A percentile compares a stretch with the other conserved stretches of the same genome.
Conservation (phyloP, 176 grass and related monocot genomes). For the Oryza meridionalis region DNA sequence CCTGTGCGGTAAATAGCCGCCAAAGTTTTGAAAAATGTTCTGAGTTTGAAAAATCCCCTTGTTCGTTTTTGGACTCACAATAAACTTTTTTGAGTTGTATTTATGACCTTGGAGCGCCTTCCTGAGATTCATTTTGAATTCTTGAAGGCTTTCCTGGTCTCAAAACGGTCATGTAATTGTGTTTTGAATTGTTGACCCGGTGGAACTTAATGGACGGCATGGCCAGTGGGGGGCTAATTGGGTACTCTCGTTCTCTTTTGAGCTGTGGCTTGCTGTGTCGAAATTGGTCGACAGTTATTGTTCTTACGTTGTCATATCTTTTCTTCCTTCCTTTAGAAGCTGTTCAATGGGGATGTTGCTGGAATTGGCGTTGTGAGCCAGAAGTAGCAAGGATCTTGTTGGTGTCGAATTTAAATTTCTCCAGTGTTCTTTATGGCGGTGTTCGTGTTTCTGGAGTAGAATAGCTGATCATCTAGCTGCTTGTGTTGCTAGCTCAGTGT, state of each 20-base stretch:
- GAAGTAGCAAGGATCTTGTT: too few relatives aligned
- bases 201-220: constrained; percentile 49
- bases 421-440: too few relatives aligned
- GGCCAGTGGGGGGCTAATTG: constrained; percentile 29
- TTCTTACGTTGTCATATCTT: neutral
- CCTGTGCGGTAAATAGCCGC: constrained; percentile 73
- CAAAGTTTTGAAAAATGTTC: constrained; percentile 51
- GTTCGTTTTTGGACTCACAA: constrained; percentile 65
- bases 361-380: neutral
- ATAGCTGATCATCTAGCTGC: too few relatives aligned
- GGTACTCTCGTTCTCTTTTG: neutral
- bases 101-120: constrained; percentile 44
- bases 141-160: constrained; percentile 41
- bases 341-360: neutral
- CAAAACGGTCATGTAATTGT: constrained; percentile 56
- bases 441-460: too few relatives aligned
- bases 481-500: too few relatives aligned
- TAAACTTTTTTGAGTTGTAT: constrained; percentile 49
- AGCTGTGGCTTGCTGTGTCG: neutral
- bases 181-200: constrained; percentile 54
- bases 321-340: neutral
- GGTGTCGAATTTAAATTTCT: too few relatives aligned
- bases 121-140: constrained; percentile 52
- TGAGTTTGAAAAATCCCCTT: constrained; percentile 61
- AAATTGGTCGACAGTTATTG: neutral